These are phyloP conservation scores for Serendipita indica DNA, from an alignment of 768 basidiomycete species.

Conservation along the genomic window DNA sequence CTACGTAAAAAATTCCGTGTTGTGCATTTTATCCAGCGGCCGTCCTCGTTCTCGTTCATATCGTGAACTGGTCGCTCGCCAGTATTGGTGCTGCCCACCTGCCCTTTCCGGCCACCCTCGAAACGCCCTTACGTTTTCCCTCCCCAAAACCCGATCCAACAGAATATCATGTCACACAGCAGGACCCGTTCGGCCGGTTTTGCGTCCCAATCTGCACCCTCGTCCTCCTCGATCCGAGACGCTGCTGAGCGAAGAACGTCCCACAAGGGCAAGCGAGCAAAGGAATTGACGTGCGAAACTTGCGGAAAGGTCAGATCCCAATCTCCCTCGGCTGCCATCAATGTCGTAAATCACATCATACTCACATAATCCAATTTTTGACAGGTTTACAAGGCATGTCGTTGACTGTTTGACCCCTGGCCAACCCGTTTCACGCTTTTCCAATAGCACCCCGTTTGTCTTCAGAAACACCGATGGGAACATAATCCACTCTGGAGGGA, in stretches of 20 bases:
- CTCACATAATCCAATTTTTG: not conserved
- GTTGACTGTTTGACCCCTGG: not conserved
- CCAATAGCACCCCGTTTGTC: constrained; percentile 65
- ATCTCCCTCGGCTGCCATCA: too few species aligned
- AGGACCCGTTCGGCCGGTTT: not conserved
- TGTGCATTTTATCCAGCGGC: too few species aligned
- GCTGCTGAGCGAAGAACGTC: not conserved
- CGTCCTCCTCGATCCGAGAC: constrained; percentile 3
- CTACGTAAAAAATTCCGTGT: too few species aligned
- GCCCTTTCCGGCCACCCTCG: too few species aligned
- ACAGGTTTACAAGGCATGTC: constrained; percentile 9
- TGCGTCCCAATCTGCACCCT: constrained; percentile 4
- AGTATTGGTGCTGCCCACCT: too few species aligned
- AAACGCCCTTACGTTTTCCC: too few species aligned
- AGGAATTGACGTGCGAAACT: constrained; percentile 1
- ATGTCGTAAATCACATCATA: too few species aligned
- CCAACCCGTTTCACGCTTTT: not conserved
- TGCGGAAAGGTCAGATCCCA: not conserved
- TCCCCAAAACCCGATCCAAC: too few species aligned
- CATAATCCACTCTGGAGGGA: constrained; percentile 94
- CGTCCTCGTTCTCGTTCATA: too few species aligned
- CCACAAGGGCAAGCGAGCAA: not conserved
- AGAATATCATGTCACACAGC: constrained; percentile 3
- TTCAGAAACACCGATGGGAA: constrained; percentile 98
- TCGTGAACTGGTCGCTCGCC: too few species aligned